A percentile compares a stretch with the other conserved stretches of the same genome.
Evolutionary conservation across 2,329 filamentous ascomycete species (phyloP).

Genomic region (Diaporthe sp.): DNA sequence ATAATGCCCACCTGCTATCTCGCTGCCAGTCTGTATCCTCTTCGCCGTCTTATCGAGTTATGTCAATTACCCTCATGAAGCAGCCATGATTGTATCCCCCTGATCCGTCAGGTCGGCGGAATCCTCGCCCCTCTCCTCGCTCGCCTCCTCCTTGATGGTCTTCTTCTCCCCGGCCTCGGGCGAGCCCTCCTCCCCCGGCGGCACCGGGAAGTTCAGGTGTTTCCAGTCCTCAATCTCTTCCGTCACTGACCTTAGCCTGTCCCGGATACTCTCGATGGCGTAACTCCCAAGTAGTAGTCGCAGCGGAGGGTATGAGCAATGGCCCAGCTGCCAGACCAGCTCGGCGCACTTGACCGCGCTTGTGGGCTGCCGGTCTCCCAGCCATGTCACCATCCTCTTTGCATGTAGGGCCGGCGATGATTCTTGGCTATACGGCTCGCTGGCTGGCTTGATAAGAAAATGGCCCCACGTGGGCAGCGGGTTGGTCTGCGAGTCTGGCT

Average conservation of each 20-base stretch:
- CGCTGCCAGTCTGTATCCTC: background rate
- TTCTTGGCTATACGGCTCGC: slow-evolving; percentile 80
- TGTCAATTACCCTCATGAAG: background rate
- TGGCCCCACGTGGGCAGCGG: slow-evolving; percentile 87
- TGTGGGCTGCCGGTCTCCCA: slow-evolving; percentile 91
- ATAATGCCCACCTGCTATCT: background rate
- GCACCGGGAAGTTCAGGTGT: slow-evolving; percentile 76
- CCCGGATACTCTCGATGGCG: slow-evolving; percentile 94
- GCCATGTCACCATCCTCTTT: slow-evolving; percentile 91
- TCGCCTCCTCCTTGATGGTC: slow-evolving; percentile 42
- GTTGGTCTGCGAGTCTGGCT: slow-evolving; percentile 66
- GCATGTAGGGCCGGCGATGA: slow-evolving; percentile 90
- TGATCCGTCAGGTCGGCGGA: slow-evolving; percentile 31
- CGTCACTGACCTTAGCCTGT: slow-evolving; percentile 88
- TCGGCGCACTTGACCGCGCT: slow-evolving; percentile 94
- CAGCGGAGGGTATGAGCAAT: slow-evolving; percentile 93
- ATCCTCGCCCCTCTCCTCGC: slow-evolving; percentile 41
- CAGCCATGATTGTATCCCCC: slow-evolving; percentile 35
- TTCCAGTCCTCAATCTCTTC: slow-evolving; percentile 97
- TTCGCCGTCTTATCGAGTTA: background rate
- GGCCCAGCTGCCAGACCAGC: slow-evolving; percentile 92
- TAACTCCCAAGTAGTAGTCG: slow-evolving; percentile 90
- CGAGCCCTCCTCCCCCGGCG: slow-evolving; percentile 47
- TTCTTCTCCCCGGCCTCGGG: slow-evolving; percentile 43
- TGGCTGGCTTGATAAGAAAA: slow-evolving; percentile 88